These are phyloP conservation scores for Citrus hindsii DNA, from an alignment of 345 rosid genomes.

Conservation along the genomic window DNA sequence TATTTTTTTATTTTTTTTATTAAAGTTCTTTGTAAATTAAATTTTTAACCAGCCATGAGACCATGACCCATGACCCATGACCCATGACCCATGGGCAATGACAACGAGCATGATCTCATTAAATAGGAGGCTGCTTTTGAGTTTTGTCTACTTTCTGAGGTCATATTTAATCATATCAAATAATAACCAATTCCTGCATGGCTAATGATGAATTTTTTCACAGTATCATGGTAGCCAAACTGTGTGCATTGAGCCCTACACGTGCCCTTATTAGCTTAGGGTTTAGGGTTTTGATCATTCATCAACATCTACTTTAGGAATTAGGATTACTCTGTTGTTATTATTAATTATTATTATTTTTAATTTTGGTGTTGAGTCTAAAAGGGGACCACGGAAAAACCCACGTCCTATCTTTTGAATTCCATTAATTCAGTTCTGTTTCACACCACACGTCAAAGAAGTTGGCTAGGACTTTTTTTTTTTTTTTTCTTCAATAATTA, in stretches of 20 bases:
- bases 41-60: not conserved
- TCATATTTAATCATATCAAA: conserved; percentile 23
- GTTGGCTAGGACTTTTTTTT: not conserved
- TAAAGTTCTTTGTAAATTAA: not conserved
- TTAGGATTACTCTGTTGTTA: not conserved
- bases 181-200: conserved; percentile 27
- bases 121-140: not conserved
- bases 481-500: no score
- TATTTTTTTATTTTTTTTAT: not conserved
- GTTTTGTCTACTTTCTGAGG: conserved; percentile 1
- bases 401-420: not conserved
- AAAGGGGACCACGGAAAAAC: not conserved
- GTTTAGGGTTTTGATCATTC: not conserved
- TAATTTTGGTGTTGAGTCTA: not conserved
- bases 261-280: conserved; percentile 11
- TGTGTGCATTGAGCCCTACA: conserved; percentile 16
- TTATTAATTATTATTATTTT: no score
- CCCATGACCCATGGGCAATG: no score
- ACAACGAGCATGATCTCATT: not conserved
- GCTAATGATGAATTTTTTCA: conserved; percentile 19
- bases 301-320: not conserved
- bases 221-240: conserved; percentile 14
- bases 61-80: no score
- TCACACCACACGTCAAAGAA: not conserved
- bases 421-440: not conserved